These are phyloP conservation scores for Candida endomychidarum DNA, from an alignment of 805 yeast species.

Conservation along the genomic window DNA sequence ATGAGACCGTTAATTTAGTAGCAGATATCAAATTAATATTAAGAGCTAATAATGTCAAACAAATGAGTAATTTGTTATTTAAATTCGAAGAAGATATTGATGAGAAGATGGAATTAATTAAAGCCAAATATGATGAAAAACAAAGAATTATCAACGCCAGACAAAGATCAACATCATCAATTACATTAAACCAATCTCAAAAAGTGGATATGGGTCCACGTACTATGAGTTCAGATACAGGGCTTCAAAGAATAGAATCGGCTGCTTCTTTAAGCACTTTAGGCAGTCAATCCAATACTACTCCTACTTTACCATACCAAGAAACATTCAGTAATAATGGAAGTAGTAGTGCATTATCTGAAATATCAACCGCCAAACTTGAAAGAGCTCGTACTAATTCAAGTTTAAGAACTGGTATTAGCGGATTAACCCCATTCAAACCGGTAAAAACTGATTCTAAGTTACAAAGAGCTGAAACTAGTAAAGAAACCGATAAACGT, in stretches of 20 bases:
- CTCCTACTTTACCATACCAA: not conserved
- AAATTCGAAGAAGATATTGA: conserved; percentile 29
- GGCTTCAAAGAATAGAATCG: conserved; percentile 13
- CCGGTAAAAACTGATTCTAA: conserved; percentile 23
- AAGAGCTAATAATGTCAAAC: conserved; percentile 53
- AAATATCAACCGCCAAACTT: conserved; percentile 3
- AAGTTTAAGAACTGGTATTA: conserved; percentile 24
- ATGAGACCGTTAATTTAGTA: conserved; percentile 59
- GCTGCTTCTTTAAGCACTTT: conserved; percentile 15
- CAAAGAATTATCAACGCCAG: conserved; percentile 11
- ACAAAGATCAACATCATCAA: conserved; percentile 6
- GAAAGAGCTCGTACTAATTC: conserved; percentile 18
- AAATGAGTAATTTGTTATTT: conserved; percentile 44
- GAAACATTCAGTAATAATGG: conserved; percentile 4
- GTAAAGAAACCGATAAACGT: conserved; percentile 31
- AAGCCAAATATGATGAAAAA: conserved; percentile 16
- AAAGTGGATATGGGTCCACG: conserved; percentile 6
- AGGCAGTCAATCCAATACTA: conserved; percentile 7
- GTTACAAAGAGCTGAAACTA: conserved; percentile 16
- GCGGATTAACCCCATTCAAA: conserved; percentile 32
- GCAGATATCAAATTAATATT: conserved; percentile 65
- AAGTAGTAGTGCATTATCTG: conserved; percentile 1
- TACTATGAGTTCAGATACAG: conserved; percentile 9
- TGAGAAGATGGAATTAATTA: conserved; percentile 23
- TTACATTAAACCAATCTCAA: not conserved